These are phyloP conservation scores for Lasiodiplodia theobromae DNA, from an alignment of 2,329 filamentous ascomycete species.

Conservation along the genomic window DNA sequence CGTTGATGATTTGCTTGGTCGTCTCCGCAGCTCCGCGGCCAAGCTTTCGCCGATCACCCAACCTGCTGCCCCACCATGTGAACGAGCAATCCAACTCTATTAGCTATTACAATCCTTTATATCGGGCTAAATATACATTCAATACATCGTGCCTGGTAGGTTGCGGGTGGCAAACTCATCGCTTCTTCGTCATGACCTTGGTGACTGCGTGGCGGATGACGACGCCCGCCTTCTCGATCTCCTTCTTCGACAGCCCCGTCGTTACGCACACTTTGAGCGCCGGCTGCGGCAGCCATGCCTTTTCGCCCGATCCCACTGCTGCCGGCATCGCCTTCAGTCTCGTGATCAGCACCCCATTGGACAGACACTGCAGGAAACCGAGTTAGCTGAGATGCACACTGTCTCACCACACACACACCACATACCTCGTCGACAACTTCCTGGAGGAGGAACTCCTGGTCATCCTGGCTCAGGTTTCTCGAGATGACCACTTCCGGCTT, in stretches of 20 bases:
- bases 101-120: constrained; percentile 25
- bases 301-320: constrained; percentile 67
- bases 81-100: constrained; percentile 13
- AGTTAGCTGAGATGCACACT: constrained; percentile 32
- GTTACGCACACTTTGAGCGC: constrained; percentile 93
- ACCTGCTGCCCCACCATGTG: neutral
- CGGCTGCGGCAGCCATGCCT: constrained; percentile 72
- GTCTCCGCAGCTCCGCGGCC: constrained; percentile 12
- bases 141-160: neutral
- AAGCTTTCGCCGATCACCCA: constrained; percentile 23
- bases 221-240: constrained; percentile 91
- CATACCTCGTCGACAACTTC: constrained; percentile 96
- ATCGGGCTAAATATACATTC: constrained; percentile 16
- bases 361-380: constrained; percentile 66
- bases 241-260: constrained; percentile 86
- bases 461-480: constrained; percentile 71
- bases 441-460: constrained; percentile 84
- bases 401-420: constrained; percentile 32
- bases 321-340: constrained; percentile 78
- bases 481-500: constrained; percentile 82
- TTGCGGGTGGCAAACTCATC: constrained; percentile 8
- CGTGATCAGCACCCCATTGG: constrained; percentile 89
- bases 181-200: constrained; percentile 73
- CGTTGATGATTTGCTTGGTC: constrained; percentile 1
- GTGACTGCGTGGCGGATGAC: constrained; percentile 91